Evolutionary conservation across 495 filamentous ascomycete species (phyloP), one percentile per base, ranked within the genome.

Genomic region (Penicillium silybi): DNA sequence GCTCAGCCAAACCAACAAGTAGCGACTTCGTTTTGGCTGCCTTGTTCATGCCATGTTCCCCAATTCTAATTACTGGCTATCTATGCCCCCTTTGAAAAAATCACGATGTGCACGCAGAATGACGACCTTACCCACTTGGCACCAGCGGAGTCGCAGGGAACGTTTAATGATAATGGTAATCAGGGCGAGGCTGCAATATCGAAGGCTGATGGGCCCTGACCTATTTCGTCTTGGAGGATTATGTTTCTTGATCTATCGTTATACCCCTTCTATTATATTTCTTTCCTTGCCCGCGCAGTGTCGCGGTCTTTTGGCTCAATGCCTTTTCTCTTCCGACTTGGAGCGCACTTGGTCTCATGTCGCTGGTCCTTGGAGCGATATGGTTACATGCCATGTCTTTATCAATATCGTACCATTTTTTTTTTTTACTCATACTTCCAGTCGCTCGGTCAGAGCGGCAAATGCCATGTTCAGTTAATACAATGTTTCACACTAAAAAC

Each of bases 81-180:
- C 50, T 39, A 47, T 48, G 23, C 43, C 43, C 41, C 44, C 55
- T 18, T 56, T n/a, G n/a, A 38, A 57, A 41, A 43, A 41, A 48
- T 61, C 49, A 65, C 49, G 69, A 71, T 48, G 64, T 66, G 52
- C 65, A 72, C 57, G 67, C 51, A 39, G 48, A 60, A 62, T 57
- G 56, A 67, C 51, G 57, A 59, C 41, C 53, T 57, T 48, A 62
- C 48, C 48, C 54, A 62, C 55, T 55, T 64, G 58, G 55, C 48
- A 58, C 47, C 43, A 59, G 41, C 54, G 45, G 37, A 59, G 46
- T 56, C 56, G 52, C 54, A 47, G 57, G 58, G 61, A 65, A 63
- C 57, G 51, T 49, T 63, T 71, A 68, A 68, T 68, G 55, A 59
- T 74, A 72, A 70, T 72, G 61, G 59, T 70, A 68, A 74, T 68